Percentiles rank a stretch among this genome's conserved stretches.
Conservation (phyloP, 768 basidiomycete genomes). For the Wakefieldia striispora region DNA sequence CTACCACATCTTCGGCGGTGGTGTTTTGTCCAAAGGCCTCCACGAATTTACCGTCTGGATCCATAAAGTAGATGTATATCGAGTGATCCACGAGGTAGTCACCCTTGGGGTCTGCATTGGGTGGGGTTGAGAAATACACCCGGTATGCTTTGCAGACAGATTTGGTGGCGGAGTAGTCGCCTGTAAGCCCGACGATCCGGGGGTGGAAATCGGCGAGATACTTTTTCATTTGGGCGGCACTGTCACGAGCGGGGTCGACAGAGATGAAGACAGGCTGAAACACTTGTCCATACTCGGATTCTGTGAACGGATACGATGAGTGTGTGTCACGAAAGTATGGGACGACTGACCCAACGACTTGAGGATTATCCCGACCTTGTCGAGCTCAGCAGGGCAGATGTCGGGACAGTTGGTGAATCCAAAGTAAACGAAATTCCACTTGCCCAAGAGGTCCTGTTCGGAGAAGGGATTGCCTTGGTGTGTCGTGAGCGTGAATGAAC, state of each 20-base stretch:
- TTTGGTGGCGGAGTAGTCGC: slow-evolving; percentile 82
- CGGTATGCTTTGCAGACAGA: slow-evolving; percentile 91
- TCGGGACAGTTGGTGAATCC: slow-evolving; percentile 99
- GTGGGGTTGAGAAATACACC: slow-evolving; percentile 97
- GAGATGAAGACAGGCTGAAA: slow-evolving; percentile 94
- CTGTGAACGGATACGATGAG: slow-evolving; percentile 37
- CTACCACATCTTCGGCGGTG: slow-evolving; percentile 63
- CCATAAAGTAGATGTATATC: slow-evolving; percentile 98
- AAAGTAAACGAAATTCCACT: slow-evolving; percentile 93
- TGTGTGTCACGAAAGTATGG: background rate
- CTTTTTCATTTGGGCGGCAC: slow-evolving; percentile 52
- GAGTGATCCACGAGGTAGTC: slow-evolving; percentile 98
- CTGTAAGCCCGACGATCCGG: slow-evolving; percentile 82
- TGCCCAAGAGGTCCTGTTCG: slow-evolving; percentile 79
- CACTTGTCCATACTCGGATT: slow-evolving; percentile 63
- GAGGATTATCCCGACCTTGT: slow-evolving; percentile 85
- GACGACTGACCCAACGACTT: slow-evolving; percentile 60
- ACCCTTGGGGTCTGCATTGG: slow-evolving; percentile 78
- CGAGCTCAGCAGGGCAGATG: slow-evolving; percentile 96
- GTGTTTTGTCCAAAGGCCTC: slow-evolving; percentile 93
- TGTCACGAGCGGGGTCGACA: slow-evolving; percentile 94
- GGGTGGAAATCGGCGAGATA: slow-evolving; percentile 90
- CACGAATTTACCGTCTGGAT: slow-evolving; percentile 89
- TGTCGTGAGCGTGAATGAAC: slow-evolving; percentile 77
- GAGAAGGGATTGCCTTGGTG: slow-evolving; percentile 72